Percentiles rank a stretch among this genome's conserved stretches.
These are phyloP conservation scores for Paxillus rubicundulus DNA, from an alignment of 768 basidiomycete species.

Conservation along the genomic window DNA sequence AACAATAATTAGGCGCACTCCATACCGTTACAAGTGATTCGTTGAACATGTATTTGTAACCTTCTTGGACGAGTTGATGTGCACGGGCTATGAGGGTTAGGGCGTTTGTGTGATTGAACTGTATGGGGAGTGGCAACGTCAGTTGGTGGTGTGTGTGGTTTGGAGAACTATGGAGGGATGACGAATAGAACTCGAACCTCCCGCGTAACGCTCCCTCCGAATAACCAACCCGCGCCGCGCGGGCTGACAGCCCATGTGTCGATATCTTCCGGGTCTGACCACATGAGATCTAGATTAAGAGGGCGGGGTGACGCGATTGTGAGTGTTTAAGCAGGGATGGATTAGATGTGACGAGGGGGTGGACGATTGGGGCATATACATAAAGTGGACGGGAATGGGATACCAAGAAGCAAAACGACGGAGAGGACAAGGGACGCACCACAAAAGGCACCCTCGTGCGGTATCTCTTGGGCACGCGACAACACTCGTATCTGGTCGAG, in stretches of 20 bases:
- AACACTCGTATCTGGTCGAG: conserved; percentile 92
- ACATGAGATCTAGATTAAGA: conserved; percentile 77
- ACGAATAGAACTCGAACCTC: conserved; percentile 50
- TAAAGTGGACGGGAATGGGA: not conserved
- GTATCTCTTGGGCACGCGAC: conserved; percentile 95
- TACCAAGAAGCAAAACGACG: not conserved
- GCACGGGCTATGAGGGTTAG: conserved; percentile 89
- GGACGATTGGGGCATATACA: not conserved
- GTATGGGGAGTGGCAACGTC: not conserved
- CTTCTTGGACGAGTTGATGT: conserved; percentile 95
- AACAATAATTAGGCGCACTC: conserved; percentile 89
- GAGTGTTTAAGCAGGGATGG: not conserved
- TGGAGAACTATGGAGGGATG: not conserved
- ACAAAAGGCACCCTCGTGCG: conserved; percentile 98
- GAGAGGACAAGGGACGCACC: conserved; percentile 41
- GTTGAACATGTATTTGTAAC: conserved; percentile 97
- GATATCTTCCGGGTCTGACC: conserved; percentile 95
- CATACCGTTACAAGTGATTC: conserved; percentile 89
- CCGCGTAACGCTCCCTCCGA: conserved; percentile 80
- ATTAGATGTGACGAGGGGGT: not conserved
- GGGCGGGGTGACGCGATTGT: not conserved
- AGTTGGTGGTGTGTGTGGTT: too few relatives aligned
- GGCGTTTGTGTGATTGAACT: conserved; percentile 93
- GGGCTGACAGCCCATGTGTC: conserved; percentile 97
- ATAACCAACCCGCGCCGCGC: conserved; percentile 93